Evolutionary conservation across 1,284 basidiomycete genomes (phyloP).

Genomic region (Cerioporus squamosus): DNA sequence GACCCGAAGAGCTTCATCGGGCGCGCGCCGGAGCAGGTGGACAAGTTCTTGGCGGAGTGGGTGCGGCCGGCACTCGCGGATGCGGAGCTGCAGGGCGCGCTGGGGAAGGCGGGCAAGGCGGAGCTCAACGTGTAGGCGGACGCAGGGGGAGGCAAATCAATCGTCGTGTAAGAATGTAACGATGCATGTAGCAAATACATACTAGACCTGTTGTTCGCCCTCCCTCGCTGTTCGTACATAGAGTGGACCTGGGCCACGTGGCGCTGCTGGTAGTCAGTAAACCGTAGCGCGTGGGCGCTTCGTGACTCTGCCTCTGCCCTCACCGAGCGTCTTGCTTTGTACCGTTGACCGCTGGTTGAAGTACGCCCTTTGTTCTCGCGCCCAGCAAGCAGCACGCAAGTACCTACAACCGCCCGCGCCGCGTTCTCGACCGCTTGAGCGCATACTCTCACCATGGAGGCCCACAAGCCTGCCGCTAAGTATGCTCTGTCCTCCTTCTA

Average conservation of each 20-base stretch:
- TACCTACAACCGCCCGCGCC: constrained; percentile 7
- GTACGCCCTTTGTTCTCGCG: neutral
- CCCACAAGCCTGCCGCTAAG: constrained; percentile 31
- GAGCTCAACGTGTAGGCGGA: constrained; percentile 37
- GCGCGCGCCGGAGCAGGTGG: constrained; percentile 93
- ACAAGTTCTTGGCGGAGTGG: constrained; percentile 87
- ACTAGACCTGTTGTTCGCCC: too few relatives aligned
- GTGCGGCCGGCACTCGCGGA: constrained; percentile 85
- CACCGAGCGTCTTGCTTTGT: neutral
- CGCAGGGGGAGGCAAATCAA: too few relatives aligned
- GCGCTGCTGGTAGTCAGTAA: too few relatives aligned
- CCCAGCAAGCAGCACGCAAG: neutral
- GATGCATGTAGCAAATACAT: too few relatives aligned
- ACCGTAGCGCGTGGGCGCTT: neutral
- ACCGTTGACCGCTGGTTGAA: neutral
- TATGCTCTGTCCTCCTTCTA: constrained; percentile 25
- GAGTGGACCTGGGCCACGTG: too few relatives aligned
- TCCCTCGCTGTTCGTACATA: too few relatives aligned
- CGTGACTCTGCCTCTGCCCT: neutral
- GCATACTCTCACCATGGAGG: constrained; percentile 25
- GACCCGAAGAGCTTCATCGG: constrained; percentile 90
- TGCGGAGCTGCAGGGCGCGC: constrained; percentile 64
- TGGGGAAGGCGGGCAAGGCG: constrained; percentile 43
- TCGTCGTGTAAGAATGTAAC: too few relatives aligned
- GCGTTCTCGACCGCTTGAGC: neutral